phyloP scores from a whole-genome alignment of 441 rosid species.

The Theobroma grandiflorum region DNA sequence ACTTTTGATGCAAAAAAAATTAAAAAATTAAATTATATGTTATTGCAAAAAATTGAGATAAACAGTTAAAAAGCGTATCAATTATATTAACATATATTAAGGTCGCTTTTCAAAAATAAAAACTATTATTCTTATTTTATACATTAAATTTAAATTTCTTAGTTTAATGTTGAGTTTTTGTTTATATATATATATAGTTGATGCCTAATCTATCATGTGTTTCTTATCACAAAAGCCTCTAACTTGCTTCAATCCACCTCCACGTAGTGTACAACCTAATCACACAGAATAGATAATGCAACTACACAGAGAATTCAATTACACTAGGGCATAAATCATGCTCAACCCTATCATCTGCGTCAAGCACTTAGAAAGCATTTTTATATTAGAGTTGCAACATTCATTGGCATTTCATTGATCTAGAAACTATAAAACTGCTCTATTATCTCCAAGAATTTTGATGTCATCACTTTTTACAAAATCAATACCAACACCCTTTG shows the following conservation, averaged over 20 bases:
- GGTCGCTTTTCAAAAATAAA: too few species aligned
- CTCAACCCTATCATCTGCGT: not conserved
- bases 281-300: conserved; percentile 9
- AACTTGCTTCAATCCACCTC: not conserved
- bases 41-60: too few species aligned
- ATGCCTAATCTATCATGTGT: not conserved
- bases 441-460: conserved; percentile 91
- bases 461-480: conserved; percentile 92
- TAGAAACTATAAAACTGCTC: conserved; percentile 98
- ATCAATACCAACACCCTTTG: conserved; percentile 97
- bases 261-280: not conserved
- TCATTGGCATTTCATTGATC: conserved; percentile 99
- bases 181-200: not conserved
- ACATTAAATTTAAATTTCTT: too few species aligned
- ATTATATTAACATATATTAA: too few species aligned
- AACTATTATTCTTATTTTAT: too few species aligned
- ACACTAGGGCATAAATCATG: not conserved
- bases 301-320: not conserved
- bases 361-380: not conserved
- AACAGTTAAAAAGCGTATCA: too few species aligned
- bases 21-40: too few species aligned
- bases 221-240: not conserved
- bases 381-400: conserved; percentile 87
- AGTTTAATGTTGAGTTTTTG: too few species aligned
- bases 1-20: too few species aligned